These are phyloP conservation scores for Talaromyces rugulosus DNA, from an alignment of 2,329 filamentous ascomycete species.

Conservation along the genomic window DNA sequence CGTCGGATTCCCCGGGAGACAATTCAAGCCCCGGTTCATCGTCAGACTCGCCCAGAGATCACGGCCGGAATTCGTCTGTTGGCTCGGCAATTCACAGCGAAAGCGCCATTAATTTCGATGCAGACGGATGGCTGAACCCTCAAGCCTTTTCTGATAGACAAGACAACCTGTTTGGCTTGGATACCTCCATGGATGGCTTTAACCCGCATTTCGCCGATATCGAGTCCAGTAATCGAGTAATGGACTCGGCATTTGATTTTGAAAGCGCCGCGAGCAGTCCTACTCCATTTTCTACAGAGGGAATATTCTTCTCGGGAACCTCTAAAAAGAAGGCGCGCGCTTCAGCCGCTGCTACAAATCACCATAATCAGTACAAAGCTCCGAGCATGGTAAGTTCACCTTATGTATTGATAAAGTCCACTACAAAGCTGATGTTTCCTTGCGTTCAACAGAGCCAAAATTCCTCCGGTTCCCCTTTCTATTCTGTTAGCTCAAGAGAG, in stretches of 20 bases:
- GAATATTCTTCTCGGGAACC: slow-evolving; percentile 14
- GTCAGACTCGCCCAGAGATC: slow-evolving; percentile 38
- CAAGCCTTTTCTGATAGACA: slow-evolving; percentile 34
- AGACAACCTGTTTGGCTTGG: slow-evolving; percentile 37
- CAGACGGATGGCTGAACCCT: slow-evolving; percentile 35
- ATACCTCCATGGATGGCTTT: slow-evolving; percentile 26
- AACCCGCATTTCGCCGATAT: slow-evolving; percentile 29
- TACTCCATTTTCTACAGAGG: slow-evolving; percentile 34
- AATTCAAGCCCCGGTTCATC: slow-evolving; percentile 41
- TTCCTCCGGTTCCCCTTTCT: slow-evolving; percentile 27
- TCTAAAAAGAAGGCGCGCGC: slow-evolving; percentile 20
- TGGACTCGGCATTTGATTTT: slow-evolving; percentile 48
- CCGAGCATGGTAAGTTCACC: slow-evolving; percentile 27
- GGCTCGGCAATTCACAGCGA: slow-evolving; percentile 37
- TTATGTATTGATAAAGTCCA: slow-evolving; percentile 4
- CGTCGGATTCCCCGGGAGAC: slow-evolving; percentile 43
- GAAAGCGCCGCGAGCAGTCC: slow-evolving; percentile 46
- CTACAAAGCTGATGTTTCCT: slow-evolving; percentile 5
- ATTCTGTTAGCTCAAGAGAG: slow-evolving; percentile 32
- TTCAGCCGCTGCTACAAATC: slow-evolving; percentile 25
- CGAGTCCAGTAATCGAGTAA: slow-evolving; percentile 43
- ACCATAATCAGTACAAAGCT: slow-evolving; percentile 17
- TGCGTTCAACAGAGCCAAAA: slow-evolving; percentile 18
- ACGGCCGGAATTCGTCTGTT: slow-evolving; percentile 37
- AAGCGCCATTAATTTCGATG: slow-evolving; percentile 29